Percentiles rank a stretch among this genome's conserved stretches.
Evolutionary conservation across 306 rosid genomes (phyloP).

Genomic region (Rosa chinensis): DNA sequence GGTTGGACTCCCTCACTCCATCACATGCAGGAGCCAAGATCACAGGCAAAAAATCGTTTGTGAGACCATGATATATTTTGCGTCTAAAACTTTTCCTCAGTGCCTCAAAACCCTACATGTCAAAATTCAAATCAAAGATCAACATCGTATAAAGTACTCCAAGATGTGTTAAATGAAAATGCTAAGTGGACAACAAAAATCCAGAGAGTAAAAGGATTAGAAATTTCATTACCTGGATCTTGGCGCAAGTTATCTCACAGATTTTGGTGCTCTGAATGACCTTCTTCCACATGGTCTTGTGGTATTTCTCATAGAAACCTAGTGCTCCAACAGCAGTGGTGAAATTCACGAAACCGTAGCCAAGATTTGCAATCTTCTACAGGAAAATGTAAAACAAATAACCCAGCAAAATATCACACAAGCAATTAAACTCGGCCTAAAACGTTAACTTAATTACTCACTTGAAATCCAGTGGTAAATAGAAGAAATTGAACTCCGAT

Average conservation of each 20-base stretch:
- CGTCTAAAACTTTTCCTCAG: background rate
- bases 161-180: background rate
- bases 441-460: background rate
- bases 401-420: background rate
- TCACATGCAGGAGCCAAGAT: background rate
- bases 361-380: background rate
- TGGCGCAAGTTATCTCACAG: background rate
- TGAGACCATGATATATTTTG: background rate
- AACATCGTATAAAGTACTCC: background rate
- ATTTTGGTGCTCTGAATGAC: background rate
- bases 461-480: conserved; percentile 34
- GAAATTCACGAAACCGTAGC: conserved; percentile 11
- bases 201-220: background rate
- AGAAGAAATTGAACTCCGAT: conserved; percentile 27
- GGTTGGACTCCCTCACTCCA: background rate
- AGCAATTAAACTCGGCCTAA: background rate
- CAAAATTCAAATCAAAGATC: background rate
- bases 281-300: background rate
- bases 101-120: background rate
- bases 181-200: too few relatives aligned
- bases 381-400: background rate
- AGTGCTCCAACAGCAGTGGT: background rate
- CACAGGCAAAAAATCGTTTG: background rate
- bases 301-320: background rate
- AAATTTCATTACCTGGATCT: background rate